These are phyloP conservation scores for Aspergillus transmontanensis DNA, from an alignment of 2,329 filamentous ascomycete species.

Conservation along the genomic window DNA sequence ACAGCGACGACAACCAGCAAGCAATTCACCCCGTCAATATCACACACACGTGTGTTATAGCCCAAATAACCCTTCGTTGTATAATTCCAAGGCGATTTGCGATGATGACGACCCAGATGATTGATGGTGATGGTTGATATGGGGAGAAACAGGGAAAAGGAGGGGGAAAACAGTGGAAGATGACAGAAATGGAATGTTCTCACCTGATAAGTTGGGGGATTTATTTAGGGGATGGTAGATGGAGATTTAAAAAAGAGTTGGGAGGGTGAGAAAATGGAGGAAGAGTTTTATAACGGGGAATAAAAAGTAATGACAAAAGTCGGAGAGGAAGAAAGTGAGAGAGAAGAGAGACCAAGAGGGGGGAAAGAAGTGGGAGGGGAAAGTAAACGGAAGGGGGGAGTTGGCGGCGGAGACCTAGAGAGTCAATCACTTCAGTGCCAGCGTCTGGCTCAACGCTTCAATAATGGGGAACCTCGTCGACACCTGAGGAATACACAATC, in stretches of 20 bases:
- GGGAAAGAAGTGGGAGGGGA: constrained; percentile 23
- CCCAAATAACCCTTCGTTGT: not conserved
- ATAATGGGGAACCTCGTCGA: constrained; percentile 10
- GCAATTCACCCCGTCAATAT: constrained; percentile 13
- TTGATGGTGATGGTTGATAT: constrained; percentile 8
- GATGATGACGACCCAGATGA: constrained; percentile 7
- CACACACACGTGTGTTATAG: not conserved
- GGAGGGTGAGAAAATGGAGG: constrained; percentile 16
- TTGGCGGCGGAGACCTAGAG: constrained; percentile 17
- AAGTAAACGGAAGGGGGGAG: constrained; percentile 6
- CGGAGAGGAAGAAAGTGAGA: constrained; percentile 12
- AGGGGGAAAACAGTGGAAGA: constrained; percentile 15
- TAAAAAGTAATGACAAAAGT: constrained; percentile 13
- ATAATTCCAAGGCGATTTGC: not conserved
- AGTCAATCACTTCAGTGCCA: not conserved
- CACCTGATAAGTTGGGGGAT: constrained; percentile 24
- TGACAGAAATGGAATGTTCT: constrained; percentile 24
- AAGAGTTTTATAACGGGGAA: constrained; percentile 6
- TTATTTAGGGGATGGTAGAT: constrained; percentile 3
- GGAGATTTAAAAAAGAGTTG: not conserved
- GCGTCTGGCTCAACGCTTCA: not conserved
- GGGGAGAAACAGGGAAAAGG: constrained; percentile 4
- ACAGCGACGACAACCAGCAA: constrained; percentile 7
- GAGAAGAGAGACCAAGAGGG: constrained; percentile 17
- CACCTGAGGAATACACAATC: constrained; percentile 7